Base-by-base conservation (phyloP, 441 rosid species). In the Raphanus hybrid region DNA sequence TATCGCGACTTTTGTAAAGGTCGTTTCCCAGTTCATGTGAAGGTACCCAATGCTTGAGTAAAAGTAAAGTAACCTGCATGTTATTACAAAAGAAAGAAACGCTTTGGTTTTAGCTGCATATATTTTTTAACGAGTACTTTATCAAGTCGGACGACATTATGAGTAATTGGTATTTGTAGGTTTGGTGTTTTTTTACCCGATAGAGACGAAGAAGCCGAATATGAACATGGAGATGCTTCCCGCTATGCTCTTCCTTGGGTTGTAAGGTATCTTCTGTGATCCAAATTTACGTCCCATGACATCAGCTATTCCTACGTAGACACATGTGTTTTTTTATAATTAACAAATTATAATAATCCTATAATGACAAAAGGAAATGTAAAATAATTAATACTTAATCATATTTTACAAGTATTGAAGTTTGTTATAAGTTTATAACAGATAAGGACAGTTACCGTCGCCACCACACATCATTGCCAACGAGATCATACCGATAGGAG, bases 381-480 rank as follows among this genome's bases (percentile, higher is more conserved):
- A 29, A 0, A 29, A 29, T 29, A 29, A 29, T 29, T 29, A 4
- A 29, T 29, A 29, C 34, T 23, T 29, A 29, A 29, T 29, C 34
- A 29, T 29, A 35, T 35, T 35, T 35, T 35, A 41, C 12, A 45
- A 45, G 52, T 35, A 7, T 7, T 35, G 6, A 48, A 48, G 54
- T 48, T 48, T 48, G 54, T n/a, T 12, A 48, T n/a, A 48, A 78
- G 11, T 9, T 8, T 23, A 12, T 23, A 67, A 18, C 59, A 16
- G 11, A 11, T 48, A 35, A 35, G 39, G 39, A 35, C 39, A 35
- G 2, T 80, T 86, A 94, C 98, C 98, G 78, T 94, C 97, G 43
- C 98, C 98, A 27, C 92, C 97, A 55, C 97, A 92, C 97, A 94
- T 91, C 97, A 94, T 91, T 4, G 93, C 89, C 62, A 94, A 52